These are phyloP conservation scores for Claviceps maximensis DNA, from an alignment of 2,329 filamentous ascomycete genomes.

Conservation along the genomic window DNA sequence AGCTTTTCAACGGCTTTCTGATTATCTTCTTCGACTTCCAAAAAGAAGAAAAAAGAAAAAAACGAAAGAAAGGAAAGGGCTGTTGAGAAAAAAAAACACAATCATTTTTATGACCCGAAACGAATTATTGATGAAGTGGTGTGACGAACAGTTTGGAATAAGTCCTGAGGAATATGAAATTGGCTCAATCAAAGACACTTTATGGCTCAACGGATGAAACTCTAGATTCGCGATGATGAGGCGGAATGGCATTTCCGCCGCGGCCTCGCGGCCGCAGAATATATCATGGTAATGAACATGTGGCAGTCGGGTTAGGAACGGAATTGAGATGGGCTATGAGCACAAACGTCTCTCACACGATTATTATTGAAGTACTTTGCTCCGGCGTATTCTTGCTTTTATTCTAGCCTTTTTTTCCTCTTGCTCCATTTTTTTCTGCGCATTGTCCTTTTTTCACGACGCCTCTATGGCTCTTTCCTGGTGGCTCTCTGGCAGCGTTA, in stretches of 20 bases:
- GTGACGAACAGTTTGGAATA: neutral
- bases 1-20: slow-evolving; percentile 21
- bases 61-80: neutral
- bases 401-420: slow-evolving; percentile 1
- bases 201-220: neutral
- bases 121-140: slow-evolving; percentile 6
- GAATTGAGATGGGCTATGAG: neutral
- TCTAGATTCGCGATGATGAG: neutral
- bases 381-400: neutral
- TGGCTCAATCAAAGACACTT: neutral
- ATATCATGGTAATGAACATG: slow-evolving; percentile 15
- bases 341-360: neutral
- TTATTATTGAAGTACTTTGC: neutral
- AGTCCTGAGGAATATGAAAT: neutral
- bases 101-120: slow-evolving; percentile 11
- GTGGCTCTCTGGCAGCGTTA: neutral
- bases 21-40: neutral
- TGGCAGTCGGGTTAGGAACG: neutral
- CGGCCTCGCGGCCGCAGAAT: slow-evolving; percentile 16
- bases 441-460: neutral
- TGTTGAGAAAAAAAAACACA: neutral
- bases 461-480: neutral
- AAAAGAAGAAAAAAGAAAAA: slow-evolving; percentile 4
- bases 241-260: slow-evolving; percentile 5
- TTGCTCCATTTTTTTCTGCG: neutral